A percentile compares a stretch with the other conserved stretches of the same genome.
phyloP scores from a whole-genome alignment of 1,284 basidiomycete genomes.

The Moniliophthora roreri region DNA sequence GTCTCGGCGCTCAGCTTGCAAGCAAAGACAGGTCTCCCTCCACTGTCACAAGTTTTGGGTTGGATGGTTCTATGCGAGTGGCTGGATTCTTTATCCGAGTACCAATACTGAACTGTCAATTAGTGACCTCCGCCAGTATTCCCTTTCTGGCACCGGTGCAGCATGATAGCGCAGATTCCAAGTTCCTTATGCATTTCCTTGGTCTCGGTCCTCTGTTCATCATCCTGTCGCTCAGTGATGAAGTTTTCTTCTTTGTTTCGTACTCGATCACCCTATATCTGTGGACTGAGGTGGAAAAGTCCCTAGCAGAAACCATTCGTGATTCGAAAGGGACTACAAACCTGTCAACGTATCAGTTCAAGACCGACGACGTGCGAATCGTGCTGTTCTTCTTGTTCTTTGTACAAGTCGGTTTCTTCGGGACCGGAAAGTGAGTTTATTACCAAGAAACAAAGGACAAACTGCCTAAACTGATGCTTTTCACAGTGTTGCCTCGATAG shows the following conservation, averaged over 20 bases:
- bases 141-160: constrained; percentile 44
- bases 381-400: constrained; percentile 86
- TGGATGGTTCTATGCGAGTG: constrained; percentile 69
- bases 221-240: constrained; percentile 80
- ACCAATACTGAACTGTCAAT: constrained; percentile 8
- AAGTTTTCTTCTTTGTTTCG: constrained; percentile 77
- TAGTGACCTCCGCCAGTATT: constrained; percentile 47
- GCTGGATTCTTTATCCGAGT: constrained; percentile 1
- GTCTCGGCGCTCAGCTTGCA: constrained; percentile 62
- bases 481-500: constrained; percentile 81
- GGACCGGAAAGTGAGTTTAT: constrained; percentile 76
- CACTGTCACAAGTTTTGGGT: constrained; percentile 58
- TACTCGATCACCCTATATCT: constrained; percentile 64
- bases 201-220: constrained; percentile 80
- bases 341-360: constrained; percentile 44
- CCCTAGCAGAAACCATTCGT: constrained; percentile 29
- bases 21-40: constrained; percentile 68
- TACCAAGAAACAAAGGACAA: too few relatives aligned
- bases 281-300: constrained; percentile 73
- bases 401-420: constrained; percentile 87
- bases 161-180: constrained; percentile 42
- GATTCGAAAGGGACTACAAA: background rate
- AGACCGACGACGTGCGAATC: constrained; percentile 67
- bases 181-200: constrained; percentile 62
- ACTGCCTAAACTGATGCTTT: too few relatives aligned